These are phyloP conservation scores for Apiospora pterosperma DNA, from an alignment of 2,329 filamentous ascomycete genomes.

Conservation along the genomic window DNA sequence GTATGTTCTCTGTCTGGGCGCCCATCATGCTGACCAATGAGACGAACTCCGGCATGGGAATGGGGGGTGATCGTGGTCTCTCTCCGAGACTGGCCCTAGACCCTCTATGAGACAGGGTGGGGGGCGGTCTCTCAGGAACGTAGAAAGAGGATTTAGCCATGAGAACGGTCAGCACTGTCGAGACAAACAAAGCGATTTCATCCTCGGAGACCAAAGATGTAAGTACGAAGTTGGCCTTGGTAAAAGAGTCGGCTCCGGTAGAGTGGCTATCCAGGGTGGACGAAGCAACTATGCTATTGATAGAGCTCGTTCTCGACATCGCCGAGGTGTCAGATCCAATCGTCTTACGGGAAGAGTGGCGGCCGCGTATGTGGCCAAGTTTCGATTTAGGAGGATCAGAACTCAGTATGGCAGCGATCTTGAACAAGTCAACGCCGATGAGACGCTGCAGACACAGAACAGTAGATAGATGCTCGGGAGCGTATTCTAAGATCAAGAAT, in stretches of 20 bases:
- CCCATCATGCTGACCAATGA: slow-evolving; percentile 18
- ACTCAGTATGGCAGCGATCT: slow-evolving; percentile 55
- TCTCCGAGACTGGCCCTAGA: slow-evolving; percentile 3
- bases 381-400: slow-evolving; percentile 33
- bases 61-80: slow-evolving; percentile 12
- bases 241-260: slow-evolving; percentile 28
- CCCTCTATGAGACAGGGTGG: not conserved
- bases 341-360: slow-evolving; percentile 18
- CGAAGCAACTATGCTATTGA: not conserved
- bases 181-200: slow-evolving; percentile 53
- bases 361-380: slow-evolving; percentile 7
- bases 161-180: slow-evolving; percentile 47
- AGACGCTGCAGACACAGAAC: slow-evolving; percentile 56
- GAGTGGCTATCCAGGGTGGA: not conserved
- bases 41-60: slow-evolving; percentile 16
- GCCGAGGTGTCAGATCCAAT: slow-evolving; percentile 24
- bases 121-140: slow-evolving; percentile 31
- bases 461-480: slow-evolving; percentile 52
- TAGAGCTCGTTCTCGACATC: slow-evolving; percentile 11
- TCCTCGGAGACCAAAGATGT: slow-evolving; percentile 50
- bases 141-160: slow-evolving; percentile 45
- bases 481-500: slow-evolving; percentile 58
- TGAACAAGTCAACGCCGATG: slow-evolving; percentile 53
- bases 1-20: not conserved
- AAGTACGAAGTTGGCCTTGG: slow-evolving; percentile 55